These are phyloP conservation scores for Nothopassalora personata DNA, from an alignment of 2,329 filamentous ascomycete species.

Conservation along the genomic window DNA sequence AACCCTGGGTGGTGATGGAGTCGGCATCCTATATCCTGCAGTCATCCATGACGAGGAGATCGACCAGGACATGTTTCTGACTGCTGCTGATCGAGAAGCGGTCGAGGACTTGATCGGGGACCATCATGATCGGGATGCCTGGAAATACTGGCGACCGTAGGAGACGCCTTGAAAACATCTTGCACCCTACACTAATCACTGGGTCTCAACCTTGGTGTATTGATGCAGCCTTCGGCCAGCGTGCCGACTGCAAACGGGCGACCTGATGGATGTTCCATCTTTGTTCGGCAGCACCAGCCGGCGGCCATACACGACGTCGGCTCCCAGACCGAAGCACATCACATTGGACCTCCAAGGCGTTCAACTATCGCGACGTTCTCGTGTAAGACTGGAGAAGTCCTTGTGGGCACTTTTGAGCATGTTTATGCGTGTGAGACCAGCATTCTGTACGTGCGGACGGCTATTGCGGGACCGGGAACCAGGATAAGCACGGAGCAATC, in stretches of 20 bases:
- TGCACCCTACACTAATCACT: neutral
- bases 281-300: neutral
- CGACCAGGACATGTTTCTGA: conserved; percentile 80
- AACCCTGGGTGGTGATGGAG: conserved; percentile 85
- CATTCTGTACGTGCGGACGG: neutral
- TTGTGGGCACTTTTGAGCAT: neutral
- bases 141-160: conserved; percentile 35
- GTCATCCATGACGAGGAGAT: conserved; percentile 92
- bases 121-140: conserved; percentile 26
- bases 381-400: neutral
- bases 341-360: neutral
- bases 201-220: neutral
- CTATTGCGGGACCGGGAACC: neutral
- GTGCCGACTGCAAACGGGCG: neutral
- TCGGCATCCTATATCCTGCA: conserved; percentile 90
- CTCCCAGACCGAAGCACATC: neutral
- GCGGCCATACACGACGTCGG: neutral
- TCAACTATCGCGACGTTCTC: neutral
- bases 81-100: conserved; percentile 74
- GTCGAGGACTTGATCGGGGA: conserved; percentile 78
- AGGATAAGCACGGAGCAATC: neutral
- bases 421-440: neutral
- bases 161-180: neutral
- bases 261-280: neutral
- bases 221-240: neutral